phyloP scores from a whole-genome alignment of 306 rosid genomes.

The Ormosia semicastrata region DNA sequence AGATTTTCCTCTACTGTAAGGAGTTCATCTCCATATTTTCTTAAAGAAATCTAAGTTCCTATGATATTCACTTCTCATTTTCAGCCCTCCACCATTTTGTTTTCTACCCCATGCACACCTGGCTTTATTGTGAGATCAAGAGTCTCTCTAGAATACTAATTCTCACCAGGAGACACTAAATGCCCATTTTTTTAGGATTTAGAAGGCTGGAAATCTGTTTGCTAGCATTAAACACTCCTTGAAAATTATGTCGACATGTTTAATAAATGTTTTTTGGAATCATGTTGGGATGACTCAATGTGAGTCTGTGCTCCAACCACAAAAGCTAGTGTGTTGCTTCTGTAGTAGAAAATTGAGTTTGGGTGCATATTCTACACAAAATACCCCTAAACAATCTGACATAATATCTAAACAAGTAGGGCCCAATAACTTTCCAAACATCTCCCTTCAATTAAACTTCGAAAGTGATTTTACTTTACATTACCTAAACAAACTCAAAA shows the following conservation, averaged over 20 bases:
- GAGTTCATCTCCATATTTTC: too few species aligned
- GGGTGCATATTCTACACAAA: neutral
- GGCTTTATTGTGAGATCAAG: neutral
- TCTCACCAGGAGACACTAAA: neutral
- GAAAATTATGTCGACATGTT: neutral
- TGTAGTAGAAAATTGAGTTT: neutral
- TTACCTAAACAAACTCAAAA: neutral
- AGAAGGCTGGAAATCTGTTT: neutral
- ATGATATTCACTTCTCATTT: neutral
- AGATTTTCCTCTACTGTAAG: too few species aligned
- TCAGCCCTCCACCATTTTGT: neutral
- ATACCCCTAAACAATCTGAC: neutral
- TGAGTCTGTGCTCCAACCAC: neutral
- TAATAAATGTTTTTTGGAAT: neutral
- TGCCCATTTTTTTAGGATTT: neutral
- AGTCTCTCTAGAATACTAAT: neutral
- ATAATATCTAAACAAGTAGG: neutral
- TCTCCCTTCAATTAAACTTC: neutral
- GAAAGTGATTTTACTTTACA: neutral
- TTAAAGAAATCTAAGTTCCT: too few species aligned
- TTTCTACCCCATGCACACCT: neutral
- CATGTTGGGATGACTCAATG: neutral
- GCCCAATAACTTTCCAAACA: neutral
- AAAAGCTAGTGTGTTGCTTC: neutral
- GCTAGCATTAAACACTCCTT: neutral